Evolutionary conservation across 2,329 filamentous ascomycete species (phyloP).

Genomic region (Fusarium continuum): DNA sequence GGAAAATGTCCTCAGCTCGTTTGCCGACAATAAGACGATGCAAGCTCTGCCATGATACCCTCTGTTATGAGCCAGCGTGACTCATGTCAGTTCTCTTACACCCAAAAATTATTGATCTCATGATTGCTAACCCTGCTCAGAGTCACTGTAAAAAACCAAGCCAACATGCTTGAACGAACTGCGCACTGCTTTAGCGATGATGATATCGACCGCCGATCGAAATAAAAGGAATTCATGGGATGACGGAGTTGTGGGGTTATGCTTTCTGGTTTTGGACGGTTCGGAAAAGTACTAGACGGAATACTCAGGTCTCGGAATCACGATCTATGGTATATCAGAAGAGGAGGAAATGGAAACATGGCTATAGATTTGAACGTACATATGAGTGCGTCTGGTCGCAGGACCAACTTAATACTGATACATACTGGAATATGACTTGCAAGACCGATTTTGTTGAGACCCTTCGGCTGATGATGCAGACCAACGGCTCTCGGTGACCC

Average conservation of each 20-base stretch:
- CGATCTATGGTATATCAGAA: constrained; percentile 33
- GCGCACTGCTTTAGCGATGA: constrained; percentile 36
- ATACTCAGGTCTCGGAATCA: constrained; percentile 34
- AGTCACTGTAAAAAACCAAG: constrained; percentile 29
- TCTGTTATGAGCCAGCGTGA: constrained; percentile 28
- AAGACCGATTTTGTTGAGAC: constrained; percentile 9
- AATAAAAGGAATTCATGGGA: constrained; percentile 34
- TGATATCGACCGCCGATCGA: constrained; percentile 39
- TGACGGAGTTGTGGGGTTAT: constrained; percentile 38
- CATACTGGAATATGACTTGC: constrained; percentile 10
- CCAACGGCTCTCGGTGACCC: neutral
- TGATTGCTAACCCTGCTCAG: constrained; percentile 23
- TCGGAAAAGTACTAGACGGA: constrained; percentile 43
- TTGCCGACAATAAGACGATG: constrained; percentile 23
- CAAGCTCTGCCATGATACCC: constrained; percentile 9
- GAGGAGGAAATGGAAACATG: constrained; percentile 38
- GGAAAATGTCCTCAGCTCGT: constrained; percentile 33
- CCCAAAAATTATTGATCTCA: neutral
- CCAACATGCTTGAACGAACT: constrained; percentile 25
- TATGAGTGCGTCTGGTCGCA: constrained; percentile 35
- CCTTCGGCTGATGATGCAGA: neutral
- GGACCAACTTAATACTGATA: constrained; percentile 35
- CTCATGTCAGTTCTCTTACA: constrained; percentile 26
- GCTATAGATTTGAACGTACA: constrained; percentile 41
- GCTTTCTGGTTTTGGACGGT: constrained; percentile 38